Base-by-base conservation (phyloP, 2,329 filamentous ascomycete species). In the Phyllosticta citribraziliensis region DNA sequence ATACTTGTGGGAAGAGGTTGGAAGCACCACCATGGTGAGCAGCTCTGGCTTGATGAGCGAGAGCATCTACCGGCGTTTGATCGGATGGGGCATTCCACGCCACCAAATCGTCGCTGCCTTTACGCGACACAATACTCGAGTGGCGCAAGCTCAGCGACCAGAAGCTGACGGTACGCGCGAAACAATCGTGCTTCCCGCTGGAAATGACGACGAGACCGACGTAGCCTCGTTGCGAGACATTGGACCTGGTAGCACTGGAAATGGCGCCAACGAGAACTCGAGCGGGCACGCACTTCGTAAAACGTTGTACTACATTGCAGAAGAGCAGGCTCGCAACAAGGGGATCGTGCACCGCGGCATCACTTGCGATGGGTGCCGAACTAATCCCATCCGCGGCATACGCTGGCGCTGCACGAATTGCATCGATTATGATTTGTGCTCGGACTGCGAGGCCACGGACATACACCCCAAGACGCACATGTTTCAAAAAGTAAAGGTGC, bases 391-490 rank as follows among this genome's bases (percentile, higher is more conserved):
- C 64, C 87, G 90, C 58, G 94, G 94, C 17, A 88, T 96, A 63
- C 85, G 94, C 62, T 99, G 96, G 77, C 88, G 92, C 63, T 99
- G 94, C 74, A 87, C 91, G 67, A 97, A 99, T 76, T 99, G 94
- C 72, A 85, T 89, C 65, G 93, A 99, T 74, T 97, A 91, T 71
- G 94, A 99, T 71, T 84, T 99, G 2, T 99, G 94, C 77, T 91
- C 97, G 70, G 87, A 87, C 8, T 99, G 94, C 75, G 93, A 99
- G 75, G 79, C 82, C 17, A 84, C 89, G 5, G 84, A 84, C 22
- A 75, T 87, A 1, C 93, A 96, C 70, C 85, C 83, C 69, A 95
- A 93, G 73, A 96, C 91, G 1, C 94, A 99, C 74, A 84, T 97
- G 54, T 97, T 99, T 75, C 96, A 95, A 80, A 97, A 97, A 74